Base-by-base conservation (phyloP, 805 yeast genomes). In the Gaillardinia entomophila region DNA sequence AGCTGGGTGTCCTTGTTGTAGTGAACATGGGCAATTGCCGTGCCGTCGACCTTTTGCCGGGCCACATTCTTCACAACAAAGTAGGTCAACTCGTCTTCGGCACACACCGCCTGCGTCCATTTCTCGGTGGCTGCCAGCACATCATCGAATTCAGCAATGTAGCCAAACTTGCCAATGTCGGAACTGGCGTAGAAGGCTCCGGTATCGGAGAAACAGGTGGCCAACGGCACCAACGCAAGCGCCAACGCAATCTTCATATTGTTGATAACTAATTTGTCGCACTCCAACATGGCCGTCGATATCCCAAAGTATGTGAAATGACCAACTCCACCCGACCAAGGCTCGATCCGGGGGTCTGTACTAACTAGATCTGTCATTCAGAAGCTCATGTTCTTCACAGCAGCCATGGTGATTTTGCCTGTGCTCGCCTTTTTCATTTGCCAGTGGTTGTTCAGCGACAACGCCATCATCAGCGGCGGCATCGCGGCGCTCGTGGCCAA, bases 401-500 rank as follows among this genome's bases (percentile, higher is more conserved):
- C 69, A 4, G 78, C 84, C 36, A 84, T 84, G 92, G 76, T 84
- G 32, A 57, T 73, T 16, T 67, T 77, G 30, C 94, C 94, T 16
- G 48, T 84, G 40, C 33, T 70, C 17, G 62, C 82, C 2, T 84
- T 84, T 55, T 84, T 84, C 52, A 38, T 59, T 2, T 53, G 68
- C 12, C 80, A 76, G 43, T 68, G 66, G 44, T 36, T 65, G 13
- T 56, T 60, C 37, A 51, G 46, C 33, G 66, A 63, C 29, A 82
- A 74, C 46, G 73, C 88, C 1, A 55, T 83, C 11, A 60, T 80
- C 10, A 78, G 87, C 31, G 94, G 94, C 26, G 92, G 92, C 3
- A 49, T 79, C n/a, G 86, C 89, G 24, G 92, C 92, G 2, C 65
- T 75, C 12, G 74, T 75, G 35, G 92, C 92, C 17, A 84, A 84